Conservation (phyloP, 176 grass and related monocot genomes). For the Neostapfia colusana region DNA sequence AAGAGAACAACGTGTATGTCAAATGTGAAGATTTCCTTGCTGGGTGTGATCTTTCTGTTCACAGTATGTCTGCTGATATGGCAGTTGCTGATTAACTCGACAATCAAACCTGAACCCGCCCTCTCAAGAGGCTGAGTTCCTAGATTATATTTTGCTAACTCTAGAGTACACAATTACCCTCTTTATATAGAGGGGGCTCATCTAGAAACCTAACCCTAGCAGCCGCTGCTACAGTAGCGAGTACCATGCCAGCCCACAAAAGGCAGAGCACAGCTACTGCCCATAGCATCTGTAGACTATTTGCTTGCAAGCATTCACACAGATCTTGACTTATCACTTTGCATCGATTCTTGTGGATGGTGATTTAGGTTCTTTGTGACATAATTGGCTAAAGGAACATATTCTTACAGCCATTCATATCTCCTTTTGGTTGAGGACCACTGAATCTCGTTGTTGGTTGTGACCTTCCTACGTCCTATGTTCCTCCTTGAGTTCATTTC, state of each 20-base stretch:
- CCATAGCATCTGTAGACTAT: no score
- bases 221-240: no score
- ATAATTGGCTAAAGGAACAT: slow-evolving; percentile 4
- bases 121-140: no score
- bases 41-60: slow-evolving; percentile 10
- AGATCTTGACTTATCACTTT: slow-evolving; percentile 14
- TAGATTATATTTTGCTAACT: no score
- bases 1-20: not conserved
- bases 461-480: not conserved
- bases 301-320: slow-evolving; percentile 7
- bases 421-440: slow-evolving; percentile 17
- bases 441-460: not conserved
- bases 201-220: no score
- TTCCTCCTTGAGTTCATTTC: not conserved
- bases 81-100: no score
- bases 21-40: not conserved
- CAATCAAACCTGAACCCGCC: no score
- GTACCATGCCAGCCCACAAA: no score
- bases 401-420: slow-evolving; percentile 14
- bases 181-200: no score
- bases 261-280: no score
- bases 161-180: no score
- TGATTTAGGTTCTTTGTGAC: not conserved
- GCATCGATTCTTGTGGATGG: slow-evolving; percentile 11
- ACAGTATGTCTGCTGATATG: not conserved